Conservation (phyloP, 1,139 yeast genomes). For the Spencermartinsiella ligniputridi region DNA sequence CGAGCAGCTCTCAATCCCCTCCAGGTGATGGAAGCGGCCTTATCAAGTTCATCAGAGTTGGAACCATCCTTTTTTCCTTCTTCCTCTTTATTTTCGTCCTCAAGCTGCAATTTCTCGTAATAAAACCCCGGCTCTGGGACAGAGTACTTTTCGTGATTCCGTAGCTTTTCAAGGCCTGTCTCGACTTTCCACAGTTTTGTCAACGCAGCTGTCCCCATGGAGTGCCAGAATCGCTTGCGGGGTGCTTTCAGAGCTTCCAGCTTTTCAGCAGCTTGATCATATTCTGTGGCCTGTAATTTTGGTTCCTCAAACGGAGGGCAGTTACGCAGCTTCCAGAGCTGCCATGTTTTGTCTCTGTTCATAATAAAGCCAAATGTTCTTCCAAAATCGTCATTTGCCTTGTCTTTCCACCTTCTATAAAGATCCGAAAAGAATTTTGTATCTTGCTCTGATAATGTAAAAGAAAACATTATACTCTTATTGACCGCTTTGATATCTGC, state of each 20-base stretch:
- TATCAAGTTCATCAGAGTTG: constrained; percentile 9
- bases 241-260: constrained; percentile 20
- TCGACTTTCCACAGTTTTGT: constrained; percentile 31
- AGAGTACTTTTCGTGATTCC: constrained; percentile 10
- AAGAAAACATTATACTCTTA: constrained; percentile 26
- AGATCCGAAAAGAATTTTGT: constrained; percentile 21
- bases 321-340: constrained; percentile 32
- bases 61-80: constrained; percentile 3
- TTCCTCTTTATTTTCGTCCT: constrained; percentile 6
- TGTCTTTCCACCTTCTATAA: constrained; percentile 11
- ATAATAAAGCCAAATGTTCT: constrained; percentile 24
- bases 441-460: constrained; percentile 21
- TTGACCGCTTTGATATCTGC: constrained; percentile 21
- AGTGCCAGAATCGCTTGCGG: constrained; percentile 28
- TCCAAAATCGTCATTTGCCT: constrained; percentile 18
- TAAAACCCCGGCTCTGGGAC: constrained; percentile 23
- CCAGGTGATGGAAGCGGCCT: constrained; percentile 28
- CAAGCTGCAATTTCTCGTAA: constrained; percentile 15
- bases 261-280: constrained; percentile 13
- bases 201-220: constrained; percentile 36
- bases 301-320: constrained; percentile 33
- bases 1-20: constrained; percentile 34
- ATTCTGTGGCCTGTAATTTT: constrained; percentile 13
- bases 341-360: constrained; percentile 32
- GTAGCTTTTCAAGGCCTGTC: constrained; percentile 26